Evolutionary conservation across 345 rosid genomes (phyloP).

Genomic region (Lepidium didymum): DNA sequence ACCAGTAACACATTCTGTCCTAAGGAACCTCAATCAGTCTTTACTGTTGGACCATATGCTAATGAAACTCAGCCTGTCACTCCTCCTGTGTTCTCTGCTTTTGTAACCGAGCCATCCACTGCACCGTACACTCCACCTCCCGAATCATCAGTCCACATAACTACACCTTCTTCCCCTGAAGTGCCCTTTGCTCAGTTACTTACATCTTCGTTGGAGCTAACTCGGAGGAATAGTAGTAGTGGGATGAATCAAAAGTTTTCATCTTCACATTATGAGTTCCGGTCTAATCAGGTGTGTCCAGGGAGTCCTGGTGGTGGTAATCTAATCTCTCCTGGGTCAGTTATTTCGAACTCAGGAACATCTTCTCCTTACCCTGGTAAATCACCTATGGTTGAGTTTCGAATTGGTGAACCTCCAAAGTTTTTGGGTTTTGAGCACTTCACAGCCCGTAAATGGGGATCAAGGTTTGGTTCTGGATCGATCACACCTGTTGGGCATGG

Average conservation of each 20-base stretch:
- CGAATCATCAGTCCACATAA: conserved; percentile 66
- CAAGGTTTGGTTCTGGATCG: conserved; percentile 79
- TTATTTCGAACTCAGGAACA: conserved; percentile 69
- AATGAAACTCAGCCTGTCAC: conserved; percentile 92
- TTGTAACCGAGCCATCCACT: conserved; percentile 86
- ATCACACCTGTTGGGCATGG: conserved; percentile 75
- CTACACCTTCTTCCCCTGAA: conserved; percentile 95
- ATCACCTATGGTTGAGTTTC: conserved; percentile 51
- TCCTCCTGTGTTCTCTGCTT: conserved; percentile 91
- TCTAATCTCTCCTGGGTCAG: conserved; percentile 78
- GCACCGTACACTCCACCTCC: conserved; percentile 95
- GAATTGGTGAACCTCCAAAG: conserved; percentile 57
- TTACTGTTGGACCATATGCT: conserved; percentile 83
- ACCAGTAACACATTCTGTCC: conserved; percentile 53
- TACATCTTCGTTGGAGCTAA: conserved; percentile 79
- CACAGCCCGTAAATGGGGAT: conserved; percentile 75
- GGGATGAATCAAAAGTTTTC: conserved; percentile 48
- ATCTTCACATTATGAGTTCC: conserved; percentile 63
- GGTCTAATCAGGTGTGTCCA: conserved; percentile 49
- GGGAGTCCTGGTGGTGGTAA: conserved; percentile 83
- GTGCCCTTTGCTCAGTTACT: conserved; percentile 90
- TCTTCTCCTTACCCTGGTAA: conserved; percentile 84
- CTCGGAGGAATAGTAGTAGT: conserved; percentile 60
- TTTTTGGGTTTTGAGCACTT: conserved; percentile 61
- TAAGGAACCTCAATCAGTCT: conserved; percentile 63